phyloP scores from a whole-genome alignment of 106 monocot genomes.

The Dioscorea dumetorum region DNA sequence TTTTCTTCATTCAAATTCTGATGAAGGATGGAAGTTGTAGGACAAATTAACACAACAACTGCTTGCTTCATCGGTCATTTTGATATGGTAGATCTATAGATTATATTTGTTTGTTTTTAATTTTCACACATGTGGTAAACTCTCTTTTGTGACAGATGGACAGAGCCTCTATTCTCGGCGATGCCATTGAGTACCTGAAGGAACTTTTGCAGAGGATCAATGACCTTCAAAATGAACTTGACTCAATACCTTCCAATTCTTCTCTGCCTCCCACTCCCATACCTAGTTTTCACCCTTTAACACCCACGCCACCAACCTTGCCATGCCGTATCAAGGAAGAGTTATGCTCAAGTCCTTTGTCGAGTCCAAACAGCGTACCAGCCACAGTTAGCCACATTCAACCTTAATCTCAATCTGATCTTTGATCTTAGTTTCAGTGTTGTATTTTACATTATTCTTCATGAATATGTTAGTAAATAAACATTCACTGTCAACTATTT shows the following conservation, averaged over 20 bases:
- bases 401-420: not conserved
- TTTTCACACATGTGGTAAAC: no score
- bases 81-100: no score
- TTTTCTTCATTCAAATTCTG: not conserved
- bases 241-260: constrained; percentile 47
- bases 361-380: constrained; percentile 54
- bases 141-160: constrained; percentile 48
- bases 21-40: not conserved
- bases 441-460: no score
- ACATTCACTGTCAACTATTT: not conserved
- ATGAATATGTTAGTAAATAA: no score
- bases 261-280: constrained; percentile 26
- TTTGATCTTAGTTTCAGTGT: no score
- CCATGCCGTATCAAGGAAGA: constrained; percentile 79
- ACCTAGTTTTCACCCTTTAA: constrained; percentile 63
- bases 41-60: no score
- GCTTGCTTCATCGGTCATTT: no score
- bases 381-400: constrained; percentile 44
- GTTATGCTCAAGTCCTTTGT: constrained; percentile 41
- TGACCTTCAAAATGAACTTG: constrained; percentile 81
- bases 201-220: constrained; percentile 87
- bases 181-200: constrained; percentile 86
- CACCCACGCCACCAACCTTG: constrained; percentile 46
- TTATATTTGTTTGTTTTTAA: no score
- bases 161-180: constrained; percentile 82